Base-by-base conservation (phyloP, 2,329 filamentous ascomycete genomes). In the Ceratocystis cacaofunesta region DNA sequence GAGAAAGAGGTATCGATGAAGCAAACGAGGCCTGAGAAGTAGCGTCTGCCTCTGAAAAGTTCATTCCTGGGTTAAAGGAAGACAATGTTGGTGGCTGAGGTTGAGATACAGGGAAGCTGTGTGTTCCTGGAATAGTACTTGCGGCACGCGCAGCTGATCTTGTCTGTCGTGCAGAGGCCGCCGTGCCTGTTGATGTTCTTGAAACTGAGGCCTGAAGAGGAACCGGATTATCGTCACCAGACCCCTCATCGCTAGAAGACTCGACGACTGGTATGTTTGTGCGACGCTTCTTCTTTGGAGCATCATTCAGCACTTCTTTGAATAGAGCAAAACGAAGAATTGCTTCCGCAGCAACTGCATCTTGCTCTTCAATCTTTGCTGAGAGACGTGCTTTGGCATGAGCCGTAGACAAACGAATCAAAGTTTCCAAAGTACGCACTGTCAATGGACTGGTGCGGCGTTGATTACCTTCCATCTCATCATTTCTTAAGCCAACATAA, bases 361-460 rank as follows among this genome's bases (percentile, higher is more conserved):
- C 94, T 65, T 87, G 86, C 73, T 95, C 88, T 69, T 97, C 92
- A 2, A 99, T 90, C 50, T 90, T 81, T 72, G 85, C 91, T 0
- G 91, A 96, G 5, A 99, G 80, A 36, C 94, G 85, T 5, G 92
- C 85, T 76, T 97, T 99, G 68, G 94, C 94, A 71, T 99, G 94
- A 1, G 94, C 94, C 0, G 92, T 97, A 4, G 94, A 89, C 19
- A 99, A 81, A 85, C 94, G 94, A 73, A 99, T 97, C n/a, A 99
- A 82, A 0, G 94, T 99, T 76, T 99, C 94, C 17, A 99, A 80
- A 1, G 92, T 97, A 85, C 94, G 90, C 5, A 96, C 92, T 8
- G 94, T 99, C 80, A 99, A 89, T 3, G 94, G 94, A 52, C 89
- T 92, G 0, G 94, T 99, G 70, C 91, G 87, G 70, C 94, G 86